Conservation (phyloP, 441 rosid species). For the Hypseocharis bilobata region DNA sequence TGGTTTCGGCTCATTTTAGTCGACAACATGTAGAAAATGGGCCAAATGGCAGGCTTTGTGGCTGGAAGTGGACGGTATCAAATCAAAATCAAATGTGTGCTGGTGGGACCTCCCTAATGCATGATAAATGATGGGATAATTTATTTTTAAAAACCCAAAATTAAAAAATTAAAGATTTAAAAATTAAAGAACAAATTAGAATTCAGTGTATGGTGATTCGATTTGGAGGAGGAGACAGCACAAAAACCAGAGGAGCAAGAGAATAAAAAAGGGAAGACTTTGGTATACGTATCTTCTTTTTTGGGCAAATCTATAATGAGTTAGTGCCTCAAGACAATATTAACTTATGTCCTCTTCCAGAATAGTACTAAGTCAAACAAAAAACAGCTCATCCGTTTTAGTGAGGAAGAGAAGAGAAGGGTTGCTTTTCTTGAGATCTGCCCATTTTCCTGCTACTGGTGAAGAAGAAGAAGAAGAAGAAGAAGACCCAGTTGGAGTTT, state of each 20-base stretch:
- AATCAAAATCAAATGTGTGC: too few species aligned
- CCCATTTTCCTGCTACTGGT: neutral
- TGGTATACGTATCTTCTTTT: slow-evolving; percentile 1
- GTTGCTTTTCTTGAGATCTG: slow-evolving; percentile 27
- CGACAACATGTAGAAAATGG: too few species aligned
- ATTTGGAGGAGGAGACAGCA: neutral
- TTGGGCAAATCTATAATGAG: neutral
- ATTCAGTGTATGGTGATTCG: neutral
- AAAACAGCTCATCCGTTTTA: neutral
- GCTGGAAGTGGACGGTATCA: too few species aligned
- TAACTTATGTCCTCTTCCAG: neutral
- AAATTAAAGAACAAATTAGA: too few species aligned
- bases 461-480: neutral
- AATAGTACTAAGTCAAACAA: neutral
- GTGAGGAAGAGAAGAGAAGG: neutral
- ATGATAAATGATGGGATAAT: too few species aligned
- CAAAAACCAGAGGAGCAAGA: slow-evolving; percentile 4
- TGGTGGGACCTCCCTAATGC: too few species aligned
- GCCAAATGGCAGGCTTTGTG: too few species aligned
- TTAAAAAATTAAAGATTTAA: too few species aligned
- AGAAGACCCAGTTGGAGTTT: slow-evolving; percentile 1
- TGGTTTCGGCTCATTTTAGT: too few species aligned
- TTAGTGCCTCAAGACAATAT: neutral
- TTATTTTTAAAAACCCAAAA: too few species aligned
- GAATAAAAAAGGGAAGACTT: neutral